Evolutionary conservation across 352 stramenopile species (phyloP).

Genomic region (Pythium vanterpoolii): DNA sequence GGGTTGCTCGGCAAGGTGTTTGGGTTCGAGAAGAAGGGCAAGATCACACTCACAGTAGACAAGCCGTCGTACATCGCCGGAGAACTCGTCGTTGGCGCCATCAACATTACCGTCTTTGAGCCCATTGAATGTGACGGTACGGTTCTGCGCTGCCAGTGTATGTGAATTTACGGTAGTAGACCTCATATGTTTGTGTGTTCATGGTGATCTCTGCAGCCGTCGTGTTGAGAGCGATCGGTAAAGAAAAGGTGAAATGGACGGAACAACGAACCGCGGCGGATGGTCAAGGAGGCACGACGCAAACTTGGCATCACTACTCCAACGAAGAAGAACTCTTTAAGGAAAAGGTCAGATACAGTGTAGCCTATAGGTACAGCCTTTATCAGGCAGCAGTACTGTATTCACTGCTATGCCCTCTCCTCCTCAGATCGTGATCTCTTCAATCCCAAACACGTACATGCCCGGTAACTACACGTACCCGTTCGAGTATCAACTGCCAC

Average conservation of each 20-base stretch:
- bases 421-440: conserved; percentile 27
- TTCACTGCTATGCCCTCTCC: not conserved
- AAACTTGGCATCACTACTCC: conserved; percentile 25
- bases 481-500: conserved; percentile 37
- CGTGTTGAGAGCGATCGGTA: conserved; percentile 57
- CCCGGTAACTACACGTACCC: conserved; percentile 33
- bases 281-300: conserved; percentile 28
- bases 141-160: too few relatives aligned
- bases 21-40: conserved; percentile 58
- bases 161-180: conserved; percentile 41
- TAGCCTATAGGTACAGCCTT: too few relatives aligned
- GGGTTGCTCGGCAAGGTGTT: conserved; percentile 48
- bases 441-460: conserved; percentile 18
- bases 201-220: conserved; percentile 31
- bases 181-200: not conserved
- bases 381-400: not conserved
- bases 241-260: conserved; percentile 61
- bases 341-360: conserved; percentile 35
- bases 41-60: conserved; percentile 47
- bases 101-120: conserved; percentile 50
- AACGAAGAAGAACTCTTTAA: conserved; percentile 67
- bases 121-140: conserved; percentile 64
- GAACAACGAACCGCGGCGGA: conserved; percentile 33
- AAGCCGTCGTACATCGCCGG: conserved; percentile 61
- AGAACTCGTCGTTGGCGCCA: conserved; percentile 52